Base-by-base conservation (phyloP, 768 basidiomycete species). In the Dioszegia crocea region DNA sequence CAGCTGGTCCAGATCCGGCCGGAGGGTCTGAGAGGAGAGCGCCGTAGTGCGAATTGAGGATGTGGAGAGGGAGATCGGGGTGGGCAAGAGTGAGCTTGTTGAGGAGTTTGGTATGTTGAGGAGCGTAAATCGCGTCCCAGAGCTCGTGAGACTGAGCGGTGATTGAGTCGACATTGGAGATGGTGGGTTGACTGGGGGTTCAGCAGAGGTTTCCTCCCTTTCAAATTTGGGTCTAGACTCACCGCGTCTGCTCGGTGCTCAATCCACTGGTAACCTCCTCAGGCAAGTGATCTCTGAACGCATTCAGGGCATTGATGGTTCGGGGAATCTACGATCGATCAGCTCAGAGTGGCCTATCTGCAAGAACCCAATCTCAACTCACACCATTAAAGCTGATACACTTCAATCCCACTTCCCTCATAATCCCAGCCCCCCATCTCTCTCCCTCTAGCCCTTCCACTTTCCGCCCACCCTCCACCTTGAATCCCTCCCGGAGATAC, bases 401-500 rank as follows among this genome's bases (percentile, higher is more conserved):
- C 80, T 94, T 94, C 75, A 94, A 72, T 29, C 88, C 88, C 29
- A 88, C 84, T 80, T 94, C 91, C 44, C 91, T 83, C 84, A 94
- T 91, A 64, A 90, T 75, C 64, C 48, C 63, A 1, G 57, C 60
- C 21, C 21, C 57, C 51, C 51, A 53, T 40, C 51, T 16, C 17
- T 53, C 51, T 23, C 38, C 51, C 27, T 53, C 51, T 11, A 53
- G 17, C 36, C 51, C 51, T 11, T 54, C 26, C n/a, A 30, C 27
- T 17, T 17, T 54, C 24, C 53, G 40, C 24, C 26, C 23, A 39
- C 64, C 31, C 3, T 38, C 48, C 36, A 41, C 16, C 39, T 40
- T 53, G 4, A 38, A 38, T 10, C 51, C 51, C 10, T 40, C 27
- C 17, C 38, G 12, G 4, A 56, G 27, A 17, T 43, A 16, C 10